Percentiles rank a stretch among this genome's conserved stretches.
These are phyloP conservation scores for Colletotrichum gigasporum DNA, from an alignment of 2,329 filamentous ascomycete genomes.

Conservation along the genomic window DNA sequence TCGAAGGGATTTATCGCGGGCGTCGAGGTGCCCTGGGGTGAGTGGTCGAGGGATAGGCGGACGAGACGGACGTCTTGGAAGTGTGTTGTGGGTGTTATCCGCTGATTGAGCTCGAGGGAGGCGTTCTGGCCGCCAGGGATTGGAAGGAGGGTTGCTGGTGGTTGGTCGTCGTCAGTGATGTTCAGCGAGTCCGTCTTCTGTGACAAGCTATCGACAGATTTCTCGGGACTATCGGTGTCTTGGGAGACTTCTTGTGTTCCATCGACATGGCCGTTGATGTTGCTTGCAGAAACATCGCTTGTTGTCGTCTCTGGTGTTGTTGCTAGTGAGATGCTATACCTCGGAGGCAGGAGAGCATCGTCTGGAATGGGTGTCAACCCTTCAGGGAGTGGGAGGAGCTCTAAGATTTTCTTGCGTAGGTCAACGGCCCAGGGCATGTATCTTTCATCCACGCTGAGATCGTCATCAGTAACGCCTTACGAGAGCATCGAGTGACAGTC, in stretches of 20 bases:
- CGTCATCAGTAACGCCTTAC: conserved; percentile 4
- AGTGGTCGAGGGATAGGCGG: conserved; percentile 18
- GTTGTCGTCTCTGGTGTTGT: conserved; percentile 33
- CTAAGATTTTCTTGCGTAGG: conserved; percentile 73
- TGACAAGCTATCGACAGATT: background rate
- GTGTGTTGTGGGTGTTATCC: conserved; percentile 79
- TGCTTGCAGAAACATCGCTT: no score
- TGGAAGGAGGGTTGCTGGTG: conserved; percentile 53
- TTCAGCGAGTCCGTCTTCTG: background rate
- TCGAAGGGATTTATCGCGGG: conserved; percentile 73
- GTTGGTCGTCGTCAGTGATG: conserved; percentile 13
- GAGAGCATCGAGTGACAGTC: no score
- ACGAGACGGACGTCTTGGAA: conserved; percentile 95
- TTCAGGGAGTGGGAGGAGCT: conserved; percentile 74
- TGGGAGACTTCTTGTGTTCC: background rate
- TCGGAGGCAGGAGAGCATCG: conserved; percentile 78
- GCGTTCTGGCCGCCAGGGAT: conserved; percentile 67
- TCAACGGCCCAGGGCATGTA: conserved; percentile 81
- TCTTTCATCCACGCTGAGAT: conserved; percentile 77
- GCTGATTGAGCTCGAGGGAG: conserved; percentile 70
- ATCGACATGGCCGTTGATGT: background rate
- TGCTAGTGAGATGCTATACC: conserved; percentile 67
- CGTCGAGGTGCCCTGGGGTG: conserved; percentile 35
- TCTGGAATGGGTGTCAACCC: conserved; percentile 76
- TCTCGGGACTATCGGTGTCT: background rate